phyloP scores from a whole-genome alignment of 2,329 filamentous ascomycete genomes.

The Aureobasidium melanogenum region DNA sequence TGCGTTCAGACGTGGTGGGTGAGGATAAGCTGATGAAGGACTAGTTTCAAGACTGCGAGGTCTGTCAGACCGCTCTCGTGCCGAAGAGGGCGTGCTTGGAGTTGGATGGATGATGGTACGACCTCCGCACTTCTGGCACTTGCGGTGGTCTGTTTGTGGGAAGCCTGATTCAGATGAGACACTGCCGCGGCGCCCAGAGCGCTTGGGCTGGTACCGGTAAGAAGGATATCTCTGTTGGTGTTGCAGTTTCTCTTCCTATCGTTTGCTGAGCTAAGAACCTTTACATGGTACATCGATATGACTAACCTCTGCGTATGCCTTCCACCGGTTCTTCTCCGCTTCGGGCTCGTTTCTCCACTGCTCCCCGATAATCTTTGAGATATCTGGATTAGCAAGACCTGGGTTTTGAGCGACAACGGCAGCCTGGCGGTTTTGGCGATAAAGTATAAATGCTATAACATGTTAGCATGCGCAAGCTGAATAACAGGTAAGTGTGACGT shows the following conservation, averaged over 20 bases:
- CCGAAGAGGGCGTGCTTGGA: constrained; percentile 20
- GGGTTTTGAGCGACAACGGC: constrained; percentile 73
- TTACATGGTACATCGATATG: neutral
- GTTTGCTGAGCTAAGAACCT: neutral
- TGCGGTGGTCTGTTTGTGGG: constrained; percentile 30
- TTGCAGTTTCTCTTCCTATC: constrained; percentile 73
- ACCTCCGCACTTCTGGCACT: constrained; percentile 65
- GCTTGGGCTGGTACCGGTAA: constrained; percentile 85
- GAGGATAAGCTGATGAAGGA: constrained; percentile 3
- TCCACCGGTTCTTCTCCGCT: constrained; percentile 77
- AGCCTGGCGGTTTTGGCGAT: constrained; percentile 85
- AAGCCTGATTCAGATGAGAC: constrained; percentile 17
- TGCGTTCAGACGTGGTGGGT: constrained; percentile 8
- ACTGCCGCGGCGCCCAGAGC: constrained; percentile 37
- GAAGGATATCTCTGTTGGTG: constrained; percentile 86
- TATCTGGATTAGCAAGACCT: constrained; percentile 88
- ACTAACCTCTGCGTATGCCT: constrained; percentile 68
- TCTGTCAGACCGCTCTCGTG: neutral
- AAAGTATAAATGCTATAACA: constrained; percentile 83
- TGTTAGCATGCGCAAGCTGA: constrained; percentile 24
- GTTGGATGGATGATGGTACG: constrained; percentile 43
- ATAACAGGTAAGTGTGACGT: constrained; percentile 15
- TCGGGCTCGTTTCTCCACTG: constrained; percentile 76
- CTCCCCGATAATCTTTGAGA: constrained; percentile 92
- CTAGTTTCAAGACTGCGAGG: constrained; percentile 6